phyloP scores from a whole-genome alignment of 2,329 filamentous ascomycete species.

The Alternaria brassicae region DNA sequence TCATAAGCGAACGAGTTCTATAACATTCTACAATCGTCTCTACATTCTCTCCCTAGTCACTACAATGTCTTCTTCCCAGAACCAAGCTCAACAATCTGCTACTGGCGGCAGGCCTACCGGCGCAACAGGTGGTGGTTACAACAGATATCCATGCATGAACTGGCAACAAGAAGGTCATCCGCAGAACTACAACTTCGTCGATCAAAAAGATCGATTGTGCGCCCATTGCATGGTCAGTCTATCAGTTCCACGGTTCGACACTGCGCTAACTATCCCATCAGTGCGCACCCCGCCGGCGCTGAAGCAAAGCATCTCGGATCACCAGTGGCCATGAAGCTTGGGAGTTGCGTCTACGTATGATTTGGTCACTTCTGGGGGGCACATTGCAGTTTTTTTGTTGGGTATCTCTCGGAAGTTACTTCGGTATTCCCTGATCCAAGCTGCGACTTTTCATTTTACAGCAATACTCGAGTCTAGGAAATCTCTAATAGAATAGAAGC shows the following conservation, averaged over 20 bases:
- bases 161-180: conserved; percentile 31
- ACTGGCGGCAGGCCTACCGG: conserved; percentile 33
- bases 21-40: background rate
- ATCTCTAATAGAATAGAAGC: conserved; percentile 8
- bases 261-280: conserved; percentile 26
- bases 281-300: conserved; percentile 32
- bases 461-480: background rate
- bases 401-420: background rate
- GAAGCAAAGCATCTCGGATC: conserved; percentile 1
- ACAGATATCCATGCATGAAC: conserved; percentile 30
- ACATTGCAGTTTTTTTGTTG: background rate
- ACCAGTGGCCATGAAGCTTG: background rate
- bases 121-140: conserved; percentile 32
- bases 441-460: background rate
- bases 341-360: background rate
- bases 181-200: conserved; percentile 27
- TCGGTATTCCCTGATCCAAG: background rate
- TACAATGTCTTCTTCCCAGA: conserved; percentile 26
- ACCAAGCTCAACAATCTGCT: conserved; percentile 20
- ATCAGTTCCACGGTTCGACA: conserved; percentile 18
- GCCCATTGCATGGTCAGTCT: conserved; percentile 34
- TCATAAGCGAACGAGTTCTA: background rate
- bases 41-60: background rate
- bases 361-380: background rate
- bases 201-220: conserved; percentile 28